Evolutionary conservation across 2,329 filamentous ascomycete species (phyloP), one percentile per base, ranked within the genome.

Genomic region (Chaetomiaceae sp.): DNA sequence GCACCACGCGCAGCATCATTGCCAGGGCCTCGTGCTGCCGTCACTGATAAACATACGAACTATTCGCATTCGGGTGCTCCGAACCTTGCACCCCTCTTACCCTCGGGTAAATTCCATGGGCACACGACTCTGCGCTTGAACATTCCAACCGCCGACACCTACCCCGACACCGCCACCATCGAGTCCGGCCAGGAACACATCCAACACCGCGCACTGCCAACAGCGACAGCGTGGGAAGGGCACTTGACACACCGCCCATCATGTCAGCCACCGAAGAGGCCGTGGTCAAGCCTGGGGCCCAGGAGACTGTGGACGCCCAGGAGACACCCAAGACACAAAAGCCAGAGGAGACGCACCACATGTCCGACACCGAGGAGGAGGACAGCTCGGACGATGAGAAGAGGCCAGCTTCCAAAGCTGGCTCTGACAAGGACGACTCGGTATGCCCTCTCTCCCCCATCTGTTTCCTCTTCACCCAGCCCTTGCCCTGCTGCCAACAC

Each of bases 391-490:
- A 50, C n/a, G 45, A 46, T 16, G 27, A 52, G 27, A 46, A 57
- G 50, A 59, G 53, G 31, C 59, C 58, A 39, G 57, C 60, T 37
- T 69, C 65, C 46, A 60, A 60, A 48, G 55, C 62, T 35, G 55
- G 60, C 55, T 71, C 68, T 44, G 69, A 70, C 56, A 69, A 65
- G 62, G 68, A 70, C 57, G 68, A 70, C 57, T 68, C 63, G 55
- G 69, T 71, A 68, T 53, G 68, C 35, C 8, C 25, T 25, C 27
- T 13, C 14, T 3, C 10, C 30, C 30, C 12, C 14, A 5, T 5
- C 9, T 10, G 30, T 33, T 5, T 13, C 30, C 5, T 12, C 8
- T 12, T 12, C 30, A n/a, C 30, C 25, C 17, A 62, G 6, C 17
- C 38, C n/a, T 30, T n/a, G n/a, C n/a, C n/a, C n/a, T n/a, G n/a